Conservation (phyloP, 257 asterid genomes). For the Capsicum pubescens region DNA sequence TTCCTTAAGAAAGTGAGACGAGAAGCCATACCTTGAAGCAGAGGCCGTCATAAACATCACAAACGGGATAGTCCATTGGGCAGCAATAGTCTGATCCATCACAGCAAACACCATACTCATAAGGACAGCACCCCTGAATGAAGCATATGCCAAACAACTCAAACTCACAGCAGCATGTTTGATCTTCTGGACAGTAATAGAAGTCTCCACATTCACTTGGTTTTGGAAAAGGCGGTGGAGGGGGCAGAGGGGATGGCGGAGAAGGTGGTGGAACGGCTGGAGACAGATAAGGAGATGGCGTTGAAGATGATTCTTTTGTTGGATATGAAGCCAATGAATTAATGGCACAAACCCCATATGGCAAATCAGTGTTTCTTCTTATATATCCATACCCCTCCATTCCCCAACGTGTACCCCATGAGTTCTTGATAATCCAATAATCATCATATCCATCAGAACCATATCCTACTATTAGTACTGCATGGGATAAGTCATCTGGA, state of each 20-base stretch:
- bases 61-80: slow-evolving; percentile 41
- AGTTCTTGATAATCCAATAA: slow-evolving; percentile 47
- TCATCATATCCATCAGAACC: slow-evolving; percentile 37
- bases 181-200: slow-evolving; percentile 35
- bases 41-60: slow-evolving; percentile 39
- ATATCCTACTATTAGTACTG: slow-evolving; percentile 42
- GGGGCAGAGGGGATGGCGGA: slow-evolving; percentile 26
- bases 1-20: background rate
- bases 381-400: slow-evolving; percentile 37
- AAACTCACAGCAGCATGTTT: slow-evolving; percentile 39
- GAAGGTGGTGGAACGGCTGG: slow-evolving; percentile 36
- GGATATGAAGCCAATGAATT: slow-evolving; percentile 47
- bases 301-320: slow-evolving; percentile 26
- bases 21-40: slow-evolving; percentile 32
- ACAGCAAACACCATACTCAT: slow-evolving; percentile 38
- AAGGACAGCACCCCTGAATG: slow-evolving; percentile 35
- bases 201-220: slow-evolving; percentile 36
- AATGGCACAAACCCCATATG: slow-evolving; percentile 45
- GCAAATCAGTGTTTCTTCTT: slow-evolving; percentile 33
- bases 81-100: slow-evolving; percentile 32
- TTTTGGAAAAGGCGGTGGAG: slow-evolving; percentile 27
- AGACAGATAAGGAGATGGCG: slow-evolving; percentile 31
- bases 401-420: slow-evolving; percentile 46
- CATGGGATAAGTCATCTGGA: slow-evolving; percentile 39
- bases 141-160: slow-evolving; percentile 25